phyloP scores from a whole-genome alignment of 208 protist genomes.

The Zelonia costaricensis region DNA sequence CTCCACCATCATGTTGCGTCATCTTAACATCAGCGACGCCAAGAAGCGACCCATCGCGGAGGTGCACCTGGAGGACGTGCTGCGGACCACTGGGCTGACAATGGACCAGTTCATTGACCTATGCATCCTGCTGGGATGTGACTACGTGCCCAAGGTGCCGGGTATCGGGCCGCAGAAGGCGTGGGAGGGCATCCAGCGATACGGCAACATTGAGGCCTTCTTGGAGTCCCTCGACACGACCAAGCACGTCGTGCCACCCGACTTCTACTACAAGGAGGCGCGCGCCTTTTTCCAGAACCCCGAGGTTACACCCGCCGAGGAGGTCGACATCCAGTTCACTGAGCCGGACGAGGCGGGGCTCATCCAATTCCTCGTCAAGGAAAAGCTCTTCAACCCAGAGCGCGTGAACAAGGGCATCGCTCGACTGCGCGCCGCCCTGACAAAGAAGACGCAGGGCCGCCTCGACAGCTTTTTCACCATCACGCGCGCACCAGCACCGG shows the following conservation, averaged over 20 bases:
- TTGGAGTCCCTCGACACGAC: constrained; percentile 91
- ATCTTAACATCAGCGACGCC: constrained; percentile 96
- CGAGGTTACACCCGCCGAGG: constrained; percentile 79
- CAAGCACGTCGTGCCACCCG: constrained; percentile 82
- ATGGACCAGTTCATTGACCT: constrained; percentile 98
- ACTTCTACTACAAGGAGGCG: constrained; percentile 91
- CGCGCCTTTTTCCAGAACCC: constrained; percentile 93
- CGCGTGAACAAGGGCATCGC: constrained; percentile 84
- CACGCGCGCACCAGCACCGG: constrained; percentile 8
- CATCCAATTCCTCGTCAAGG: constrained; percentile 96
- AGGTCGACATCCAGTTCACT: constrained; percentile 92
- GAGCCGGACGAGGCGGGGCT: constrained; percentile 97
- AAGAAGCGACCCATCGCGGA: constrained; percentile 96
- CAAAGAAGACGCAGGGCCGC: constrained; percentile 82
- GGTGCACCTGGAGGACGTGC: constrained; percentile 90
- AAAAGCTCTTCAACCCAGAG: constrained; percentile 97
- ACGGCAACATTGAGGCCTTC: constrained; percentile 96
- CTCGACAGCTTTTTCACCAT: constrained; percentile 93
- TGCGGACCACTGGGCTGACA: constrained; percentile 83
- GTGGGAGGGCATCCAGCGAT: constrained; percentile 95
- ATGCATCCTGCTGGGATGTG: constrained; percentile 99
- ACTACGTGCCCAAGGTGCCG: constrained; percentile 98
- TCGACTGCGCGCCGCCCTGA: constrained; percentile 69
- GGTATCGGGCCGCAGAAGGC: constrained; percentile 98
- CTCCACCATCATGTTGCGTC: constrained; percentile 94